Conservation (phyloP, 2,329 filamentous ascomycete genomes). For the Dactylonectria macrodidyma region DNA sequence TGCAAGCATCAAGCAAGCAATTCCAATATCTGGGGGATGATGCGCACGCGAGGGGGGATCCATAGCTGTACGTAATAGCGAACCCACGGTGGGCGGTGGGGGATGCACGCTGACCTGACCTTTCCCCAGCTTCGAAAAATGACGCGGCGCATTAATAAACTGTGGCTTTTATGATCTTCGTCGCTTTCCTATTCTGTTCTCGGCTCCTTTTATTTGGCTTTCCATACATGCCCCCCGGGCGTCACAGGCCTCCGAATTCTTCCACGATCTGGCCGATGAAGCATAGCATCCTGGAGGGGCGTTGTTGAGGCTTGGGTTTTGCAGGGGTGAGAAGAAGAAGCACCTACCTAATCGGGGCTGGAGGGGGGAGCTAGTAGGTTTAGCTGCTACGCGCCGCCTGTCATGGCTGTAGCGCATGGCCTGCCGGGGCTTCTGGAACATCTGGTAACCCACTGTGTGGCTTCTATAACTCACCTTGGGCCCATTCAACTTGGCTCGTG, state of each 20-base stretch:
- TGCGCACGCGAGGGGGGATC: background rate
- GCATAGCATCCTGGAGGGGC: background rate
- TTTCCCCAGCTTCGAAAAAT: background rate
- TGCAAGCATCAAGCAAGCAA: background rate
- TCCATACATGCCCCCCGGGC: background rate
- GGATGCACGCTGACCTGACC: background rate
- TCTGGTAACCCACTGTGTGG: background rate
- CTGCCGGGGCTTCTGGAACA: background rate
- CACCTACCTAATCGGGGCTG: constrained; percentile 29
- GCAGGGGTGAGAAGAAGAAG: constrained; percentile 5
- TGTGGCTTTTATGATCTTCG: background rate
- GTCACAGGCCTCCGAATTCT: background rate
- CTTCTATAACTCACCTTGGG: background rate
- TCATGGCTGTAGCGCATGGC: background rate
- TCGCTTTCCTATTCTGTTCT: background rate
- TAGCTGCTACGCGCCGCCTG: background rate
- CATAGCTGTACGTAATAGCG: constrained; percentile 33
- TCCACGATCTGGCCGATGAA: constrained; percentile 9
- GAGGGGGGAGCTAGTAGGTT: background rate
- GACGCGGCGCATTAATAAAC: no score
- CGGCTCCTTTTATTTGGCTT: background rate
- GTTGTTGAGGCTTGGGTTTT: background rate
- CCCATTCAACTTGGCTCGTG: no score
- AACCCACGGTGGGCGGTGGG: constrained; percentile 21
- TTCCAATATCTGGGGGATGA: background rate